These are phyloP conservation scores for Penstemon davidsonii DNA, from an alignment of 257 asterid species.

Conservation along the genomic window DNA sequence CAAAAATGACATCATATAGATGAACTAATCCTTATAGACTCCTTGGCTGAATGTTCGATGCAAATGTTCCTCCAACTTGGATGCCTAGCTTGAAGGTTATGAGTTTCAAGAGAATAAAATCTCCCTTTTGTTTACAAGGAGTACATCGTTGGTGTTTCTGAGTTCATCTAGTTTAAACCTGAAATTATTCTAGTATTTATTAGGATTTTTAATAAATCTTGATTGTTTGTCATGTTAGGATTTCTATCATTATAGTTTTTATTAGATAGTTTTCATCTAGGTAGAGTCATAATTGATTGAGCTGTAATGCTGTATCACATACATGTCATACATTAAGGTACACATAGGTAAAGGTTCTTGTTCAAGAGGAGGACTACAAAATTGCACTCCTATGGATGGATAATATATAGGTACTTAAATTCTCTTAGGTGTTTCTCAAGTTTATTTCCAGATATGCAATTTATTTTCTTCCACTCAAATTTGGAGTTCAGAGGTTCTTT, in stretches of 20 bases:
- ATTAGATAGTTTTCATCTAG: no score
- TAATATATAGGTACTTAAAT: neutral
- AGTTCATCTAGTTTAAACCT: neutral
- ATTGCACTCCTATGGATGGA: neutral
- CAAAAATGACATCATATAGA: no score
- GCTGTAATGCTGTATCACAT: neutral
- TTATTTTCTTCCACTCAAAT: no score
- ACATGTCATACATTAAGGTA: neutral
- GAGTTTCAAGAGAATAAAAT: neutral
- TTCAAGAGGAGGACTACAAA: neutral
- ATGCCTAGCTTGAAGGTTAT: conserved; percentile 13
- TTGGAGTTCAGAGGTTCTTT: no score
- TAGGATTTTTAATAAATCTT: neutral
- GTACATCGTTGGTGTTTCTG: neutral
- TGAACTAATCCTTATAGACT: neutral
- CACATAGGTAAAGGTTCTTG: neutral
- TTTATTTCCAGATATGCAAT: neutral
- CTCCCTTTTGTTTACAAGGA: conserved; percentile 7
- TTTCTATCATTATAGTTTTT: neutral
- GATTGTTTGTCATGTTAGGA: neutral
- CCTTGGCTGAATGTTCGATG: neutral
- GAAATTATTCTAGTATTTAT: neutral
- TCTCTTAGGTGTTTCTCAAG: neutral
- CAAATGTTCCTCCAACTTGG: neutral
- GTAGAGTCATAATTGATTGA: no score